A percentile compares a stretch with the other conserved stretches of the same genome.
phyloP scores from a whole-genome alignment of 1,139 yeast species.

The Blastobotrys buckinghamii region DNA sequence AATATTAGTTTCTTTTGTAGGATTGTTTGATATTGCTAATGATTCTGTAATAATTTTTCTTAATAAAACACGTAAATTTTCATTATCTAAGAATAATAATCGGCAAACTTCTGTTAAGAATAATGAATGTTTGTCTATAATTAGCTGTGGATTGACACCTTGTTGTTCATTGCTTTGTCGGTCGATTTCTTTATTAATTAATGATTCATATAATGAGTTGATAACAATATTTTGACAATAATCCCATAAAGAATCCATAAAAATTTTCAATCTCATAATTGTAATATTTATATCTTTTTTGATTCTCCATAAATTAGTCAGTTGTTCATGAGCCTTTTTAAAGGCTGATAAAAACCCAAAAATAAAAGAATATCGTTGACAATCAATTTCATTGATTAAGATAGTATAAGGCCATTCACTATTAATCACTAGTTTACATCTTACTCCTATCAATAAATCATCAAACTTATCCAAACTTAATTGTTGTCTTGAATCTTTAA shows the following conservation, averaged over 20 bases:
- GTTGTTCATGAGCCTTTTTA: slow-evolving; percentile 11
- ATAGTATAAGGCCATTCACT: slow-evolving; percentile 23
- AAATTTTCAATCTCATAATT: slow-evolving; percentile 16
- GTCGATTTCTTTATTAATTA: slow-evolving; percentile 5
- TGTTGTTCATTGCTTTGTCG: slow-evolving; percentile 4
- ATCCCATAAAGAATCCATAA: slow-evolving; percentile 25
- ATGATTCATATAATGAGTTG: slow-evolving; percentile 13
- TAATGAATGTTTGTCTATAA: slow-evolving; percentile 14
- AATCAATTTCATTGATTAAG: slow-evolving; percentile 16
- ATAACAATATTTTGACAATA: slow-evolving; percentile 21
- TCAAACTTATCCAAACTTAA: slow-evolving; percentile 18
- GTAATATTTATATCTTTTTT: slow-evolving; percentile 5
- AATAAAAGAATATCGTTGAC: slow-evolving; percentile 16
- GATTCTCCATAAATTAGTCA: slow-evolving; percentile 16
- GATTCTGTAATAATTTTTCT: slow-evolving; percentile 15
- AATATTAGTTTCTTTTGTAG: not conserved
- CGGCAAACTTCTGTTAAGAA: slow-evolving; percentile 15
- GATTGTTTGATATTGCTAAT: slow-evolving; percentile 2
- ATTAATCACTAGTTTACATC: slow-evolving; percentile 16
- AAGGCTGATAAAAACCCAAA: slow-evolving; percentile 22
- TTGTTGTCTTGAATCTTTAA: slow-evolving; percentile 14
- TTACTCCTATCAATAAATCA: slow-evolving; percentile 17
- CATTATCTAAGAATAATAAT: slow-evolving; percentile 15
- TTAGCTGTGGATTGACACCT: slow-evolving; percentile 18
- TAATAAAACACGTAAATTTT: slow-evolving; percentile 12